Percentiles rank a stretch among this genome's conserved stretches.
Conservation (phyloP, 2,329 filamentous ascomycete genomes). For the Rhytidhysteron rufulum region DNA sequence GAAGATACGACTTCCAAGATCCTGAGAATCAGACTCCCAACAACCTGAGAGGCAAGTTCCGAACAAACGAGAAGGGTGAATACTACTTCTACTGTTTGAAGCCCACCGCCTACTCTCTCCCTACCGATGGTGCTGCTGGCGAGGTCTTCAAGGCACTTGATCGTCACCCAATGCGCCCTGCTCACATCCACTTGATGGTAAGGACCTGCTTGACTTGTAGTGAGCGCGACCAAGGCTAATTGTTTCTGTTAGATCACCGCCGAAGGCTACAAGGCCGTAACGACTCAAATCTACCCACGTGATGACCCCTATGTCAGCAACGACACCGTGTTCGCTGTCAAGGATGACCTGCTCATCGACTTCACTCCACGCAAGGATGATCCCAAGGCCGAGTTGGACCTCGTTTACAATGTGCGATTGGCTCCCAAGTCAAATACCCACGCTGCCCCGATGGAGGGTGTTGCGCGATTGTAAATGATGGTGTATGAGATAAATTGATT, state of each 20-base stretch:
- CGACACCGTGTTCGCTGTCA: conserved; percentile 60
- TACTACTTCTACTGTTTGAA: conserved; percentile 73
- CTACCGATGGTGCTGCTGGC: conserved; percentile 58
- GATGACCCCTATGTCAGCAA: conserved; percentile 56
- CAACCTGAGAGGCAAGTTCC: conserved; percentile 75
- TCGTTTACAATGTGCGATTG: conserved; percentile 60
- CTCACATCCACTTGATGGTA: conserved; percentile 56
- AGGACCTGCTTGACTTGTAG: background rate
- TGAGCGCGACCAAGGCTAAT: background rate
- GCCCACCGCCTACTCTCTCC: conserved; percentile 69
- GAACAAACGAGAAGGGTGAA: conserved; percentile 64
- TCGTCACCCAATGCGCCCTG: conserved; percentile 58
- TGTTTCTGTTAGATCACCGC: conserved; percentile 38
- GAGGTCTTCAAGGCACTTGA: conserved; percentile 52
- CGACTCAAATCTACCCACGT: conserved; percentile 57
- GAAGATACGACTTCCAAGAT: conserved; percentile 74
- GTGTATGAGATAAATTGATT: background rate
- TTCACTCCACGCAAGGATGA: conserved; percentile 51
- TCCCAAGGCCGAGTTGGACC: conserved; percentile 54
- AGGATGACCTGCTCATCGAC: conserved; percentile 57
- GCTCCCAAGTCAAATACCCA: conserved; percentile 37
- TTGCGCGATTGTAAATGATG: conserved; percentile 24
- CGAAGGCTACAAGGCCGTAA: conserved; percentile 54
- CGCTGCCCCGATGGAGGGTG: conserved; percentile 27
- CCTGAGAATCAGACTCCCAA: conserved; percentile 66